Conservation (phyloP, 2,329 filamentous ascomycete species). For the Phyllosticta ampelicida region DNA sequence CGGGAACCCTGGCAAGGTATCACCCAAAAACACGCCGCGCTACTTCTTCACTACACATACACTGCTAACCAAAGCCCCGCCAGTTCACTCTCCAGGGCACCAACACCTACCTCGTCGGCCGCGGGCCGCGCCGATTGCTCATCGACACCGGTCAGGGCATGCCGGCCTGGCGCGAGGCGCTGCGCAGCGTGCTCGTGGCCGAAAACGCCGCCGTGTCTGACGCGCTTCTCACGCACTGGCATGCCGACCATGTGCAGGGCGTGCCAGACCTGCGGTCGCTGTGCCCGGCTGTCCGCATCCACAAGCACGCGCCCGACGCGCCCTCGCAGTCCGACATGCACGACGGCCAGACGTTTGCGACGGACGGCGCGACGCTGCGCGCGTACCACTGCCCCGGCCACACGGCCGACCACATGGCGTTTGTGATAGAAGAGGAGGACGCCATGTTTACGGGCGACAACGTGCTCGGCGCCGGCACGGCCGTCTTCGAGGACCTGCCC, state of each 20-base stretch:
- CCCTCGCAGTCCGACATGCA: conserved; percentile 43
- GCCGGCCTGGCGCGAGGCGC: conserved; percentile 57
- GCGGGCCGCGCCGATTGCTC: conserved; percentile 60
- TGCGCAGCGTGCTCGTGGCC: conserved; percentile 53
- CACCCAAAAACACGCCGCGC: conserved; percentile 85
- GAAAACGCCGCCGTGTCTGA: conserved; percentile 60
- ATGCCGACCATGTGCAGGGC: conserved; percentile 74
- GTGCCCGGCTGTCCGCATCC: conserved; percentile 52
- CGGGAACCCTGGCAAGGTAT: conserved; percentile 77
- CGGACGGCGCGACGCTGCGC: conserved; percentile 54
- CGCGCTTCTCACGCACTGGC: conserved; percentile 83
- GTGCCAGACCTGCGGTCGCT: conserved; percentile 55
- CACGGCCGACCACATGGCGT: conserved; percentile 69
- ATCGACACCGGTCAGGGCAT: conserved; percentile 85
- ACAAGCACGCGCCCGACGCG: conserved; percentile 47
- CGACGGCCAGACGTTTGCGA: conserved; percentile 45
- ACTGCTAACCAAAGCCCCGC: neutral
- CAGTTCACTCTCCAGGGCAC: conserved; percentile 64
- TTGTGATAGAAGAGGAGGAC: conserved; percentile 65
- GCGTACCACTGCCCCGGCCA: conserved; percentile 65
- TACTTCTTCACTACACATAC: conserved; percentile 35
- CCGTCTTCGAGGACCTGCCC: conserved; percentile 68
- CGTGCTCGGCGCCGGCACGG: conserved; percentile 75
- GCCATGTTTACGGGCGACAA: conserved; percentile 86
- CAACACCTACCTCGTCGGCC: conserved; percentile 89